Evolutionary conservation across 2,329 filamentous ascomycete genomes (phyloP).

Genomic region (Byssochlamys sp.): DNA sequence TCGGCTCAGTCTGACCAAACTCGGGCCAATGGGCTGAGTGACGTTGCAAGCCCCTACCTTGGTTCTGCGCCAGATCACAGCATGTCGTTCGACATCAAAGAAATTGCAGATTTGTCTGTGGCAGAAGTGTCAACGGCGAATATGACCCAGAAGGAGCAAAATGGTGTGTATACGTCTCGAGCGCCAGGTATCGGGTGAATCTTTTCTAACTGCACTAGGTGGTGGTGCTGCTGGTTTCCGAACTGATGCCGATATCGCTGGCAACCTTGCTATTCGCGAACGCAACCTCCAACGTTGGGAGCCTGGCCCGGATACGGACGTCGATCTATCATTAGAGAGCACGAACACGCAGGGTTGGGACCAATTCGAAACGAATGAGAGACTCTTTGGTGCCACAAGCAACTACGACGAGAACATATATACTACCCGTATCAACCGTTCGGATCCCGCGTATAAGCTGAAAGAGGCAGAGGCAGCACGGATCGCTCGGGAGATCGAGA

Average conservation of each 20-base stretch:
- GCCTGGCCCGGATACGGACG: conserved; percentile 51
- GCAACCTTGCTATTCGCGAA: conserved; percentile 58
- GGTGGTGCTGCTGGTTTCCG: conserved; percentile 60
- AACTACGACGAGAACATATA: conserved; percentile 93
- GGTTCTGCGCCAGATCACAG: conserved; percentile 37
- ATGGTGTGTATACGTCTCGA: conserved; percentile 29
- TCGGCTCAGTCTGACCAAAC: conserved; percentile 25
- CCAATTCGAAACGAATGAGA: conserved; percentile 84
- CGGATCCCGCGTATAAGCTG: conserved; percentile 69
- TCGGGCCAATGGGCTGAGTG: conserved; percentile 34
- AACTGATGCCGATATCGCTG: conserved; percentile 82
- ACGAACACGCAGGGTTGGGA: conserved; percentile 60
- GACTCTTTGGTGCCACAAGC: conserved; percentile 74
- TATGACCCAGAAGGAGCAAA: conserved; percentile 43
- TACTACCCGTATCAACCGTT: conserved; percentile 81
- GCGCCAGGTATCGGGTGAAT: not conserved
- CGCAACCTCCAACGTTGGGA: conserved; percentile 75
- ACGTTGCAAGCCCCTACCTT: conserved; percentile 30
- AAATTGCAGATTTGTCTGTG: conserved; percentile 49
- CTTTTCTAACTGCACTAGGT: conserved; percentile 39
- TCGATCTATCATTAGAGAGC: conserved; percentile 64
- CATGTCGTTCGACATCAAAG: conserved; percentile 54
- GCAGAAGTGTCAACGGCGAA: conserved; percentile 45
- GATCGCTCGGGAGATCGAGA: conserved; percentile 83
- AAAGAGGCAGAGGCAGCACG: conserved; percentile 68